These are phyloP conservation scores for Geosiphon pyriformis DNA, from an alignment of 192 early-diverging fungal species.

Conservation along the genomic window DNA sequence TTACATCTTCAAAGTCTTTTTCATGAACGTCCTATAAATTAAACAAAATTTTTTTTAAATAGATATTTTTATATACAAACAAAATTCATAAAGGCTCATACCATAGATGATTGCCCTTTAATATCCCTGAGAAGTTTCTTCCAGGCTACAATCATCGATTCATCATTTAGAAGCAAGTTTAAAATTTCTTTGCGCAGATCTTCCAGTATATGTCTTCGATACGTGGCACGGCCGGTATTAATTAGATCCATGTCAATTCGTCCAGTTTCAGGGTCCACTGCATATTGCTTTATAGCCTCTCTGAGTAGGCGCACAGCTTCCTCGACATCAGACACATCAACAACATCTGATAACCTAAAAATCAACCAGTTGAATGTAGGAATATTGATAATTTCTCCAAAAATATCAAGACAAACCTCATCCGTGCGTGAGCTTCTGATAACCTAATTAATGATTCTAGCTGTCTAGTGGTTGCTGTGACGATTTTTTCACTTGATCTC, in stretches of 20 bases:
- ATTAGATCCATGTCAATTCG: conserved; percentile 91
- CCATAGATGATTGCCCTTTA: conserved; percentile 16
- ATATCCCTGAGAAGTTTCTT: conserved; percentile 6
- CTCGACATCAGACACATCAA: conserved; percentile 77
- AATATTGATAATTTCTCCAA: neutral
- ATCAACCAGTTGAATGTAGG: neutral
- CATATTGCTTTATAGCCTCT: conserved; percentile 84
- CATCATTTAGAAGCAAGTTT: conserved; percentile 19
- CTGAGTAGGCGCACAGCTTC: conserved; percentile 85
- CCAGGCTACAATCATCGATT: neutral
- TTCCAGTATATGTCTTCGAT: conserved; percentile 59
- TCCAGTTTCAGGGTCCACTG: conserved; percentile 91
- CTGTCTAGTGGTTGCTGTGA: conserved; percentile 93
- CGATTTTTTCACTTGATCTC: conserved; percentile 43
- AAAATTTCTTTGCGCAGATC: conserved; percentile 54
- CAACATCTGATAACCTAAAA: conserved; percentile 56
- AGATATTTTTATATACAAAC: neutral
- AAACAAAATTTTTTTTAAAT: conserved; percentile 3
- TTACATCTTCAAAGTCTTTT: conserved; percentile 5
- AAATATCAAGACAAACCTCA: conserved; percentile 48
- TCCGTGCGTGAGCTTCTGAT: conserved; percentile 85
- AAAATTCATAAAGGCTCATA: neutral
- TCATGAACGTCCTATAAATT: conserved; percentile 5
- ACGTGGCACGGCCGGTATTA: conserved; percentile 78
- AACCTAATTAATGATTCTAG: conserved; percentile 97